Evolutionary conservation across 1,139 yeast species (phyloP), one percentile per base, ranked within the genome.

Genomic region (Petasospora rhodanensis): DNA sequence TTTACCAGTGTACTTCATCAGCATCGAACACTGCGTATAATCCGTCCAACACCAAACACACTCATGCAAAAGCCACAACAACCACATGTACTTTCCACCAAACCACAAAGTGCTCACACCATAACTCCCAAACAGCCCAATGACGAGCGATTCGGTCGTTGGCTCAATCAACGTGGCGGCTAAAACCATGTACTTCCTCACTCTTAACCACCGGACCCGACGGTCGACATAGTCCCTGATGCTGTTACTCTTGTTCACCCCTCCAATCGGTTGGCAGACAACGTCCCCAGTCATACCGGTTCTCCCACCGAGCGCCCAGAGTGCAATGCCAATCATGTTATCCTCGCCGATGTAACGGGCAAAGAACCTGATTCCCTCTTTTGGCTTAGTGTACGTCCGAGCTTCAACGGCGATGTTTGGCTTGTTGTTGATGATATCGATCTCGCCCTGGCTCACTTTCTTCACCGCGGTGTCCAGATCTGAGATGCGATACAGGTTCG

Each of bases 261-360:
- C 78, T 31, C 70, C 69, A 24, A 84, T 61, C 0, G 96, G 96
- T 54, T 86, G 96, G 8, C 84, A 62, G 4, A 80, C 95, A 26
- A 76, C 70, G 50, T 86, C 95, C 2, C 83, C 75, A 1, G 91
- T 79, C 66, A 86, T 65, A 0, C 82, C 86, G 0, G 95, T 84
- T 40, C 91, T 66, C 6, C 85, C 86, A 18, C 84, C 78, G 15
- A 46, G 46, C 34, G 77, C 78, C 95, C 95, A 87, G 13, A 86
- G 55, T 1, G 89, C 84, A 34, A 83, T 84, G 8, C 86, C 95
- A 45, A 86, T 85, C 94, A 86, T 83, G 55, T 86, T 86, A 57
- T 86, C 96, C 53, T 86, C 96, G 4, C 95, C 95, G 51, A 87
- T 86, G 55, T 80, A 87, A 40, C 78, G 66, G 7, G 95, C 77